Conservation (phyloP, 179 eudicot species). For the Spinacia oleracea region DNA sequence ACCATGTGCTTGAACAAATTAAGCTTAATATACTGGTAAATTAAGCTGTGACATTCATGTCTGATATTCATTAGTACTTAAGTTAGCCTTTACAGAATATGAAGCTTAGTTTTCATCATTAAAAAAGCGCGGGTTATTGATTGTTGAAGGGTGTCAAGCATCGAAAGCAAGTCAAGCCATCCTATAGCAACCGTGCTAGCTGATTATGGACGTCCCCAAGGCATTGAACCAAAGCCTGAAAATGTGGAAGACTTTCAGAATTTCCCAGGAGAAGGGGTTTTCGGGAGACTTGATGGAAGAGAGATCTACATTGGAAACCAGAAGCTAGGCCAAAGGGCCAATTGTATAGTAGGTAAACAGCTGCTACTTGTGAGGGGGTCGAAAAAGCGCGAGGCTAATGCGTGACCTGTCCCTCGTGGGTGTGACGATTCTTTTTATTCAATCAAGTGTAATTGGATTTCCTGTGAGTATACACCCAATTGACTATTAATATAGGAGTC, state of each 20-base stretch:
- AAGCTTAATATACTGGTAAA: no score
- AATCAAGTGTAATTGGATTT: no score
- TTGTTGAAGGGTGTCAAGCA: conserved; percentile 74
- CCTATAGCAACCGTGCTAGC: conserved; percentile 82
- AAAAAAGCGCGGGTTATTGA: not conserved
- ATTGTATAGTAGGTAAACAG: conserved; percentile 51
- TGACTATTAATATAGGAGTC: no score
- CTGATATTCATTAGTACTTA: no score
- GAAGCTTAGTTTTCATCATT: not conserved
- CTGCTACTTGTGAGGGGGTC: no score
- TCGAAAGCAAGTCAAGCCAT: conserved; percentile 91
- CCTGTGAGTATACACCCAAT: no score
- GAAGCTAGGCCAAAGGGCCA: conserved; percentile 68
- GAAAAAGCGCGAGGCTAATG: no score
- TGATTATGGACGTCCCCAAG: conserved; percentile 51
- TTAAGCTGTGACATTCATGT: no score
- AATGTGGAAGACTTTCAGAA: conserved; percentile 63
- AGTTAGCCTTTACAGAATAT: not conserved
- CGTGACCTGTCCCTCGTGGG: no score
- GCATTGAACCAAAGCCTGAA: conserved; percentile 63
- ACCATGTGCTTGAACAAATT: no score
- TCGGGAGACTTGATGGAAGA: conserved; percentile 65
- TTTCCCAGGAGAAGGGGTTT: conserved; percentile 90
- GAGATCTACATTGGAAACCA: conserved; percentile 64
- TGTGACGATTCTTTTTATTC: no score